Evolutionary conservation across 306 rosid genomes (phyloP), one percentile per base, ranked within the genome.

Genomic region (Prosopis cineraria): DNA sequence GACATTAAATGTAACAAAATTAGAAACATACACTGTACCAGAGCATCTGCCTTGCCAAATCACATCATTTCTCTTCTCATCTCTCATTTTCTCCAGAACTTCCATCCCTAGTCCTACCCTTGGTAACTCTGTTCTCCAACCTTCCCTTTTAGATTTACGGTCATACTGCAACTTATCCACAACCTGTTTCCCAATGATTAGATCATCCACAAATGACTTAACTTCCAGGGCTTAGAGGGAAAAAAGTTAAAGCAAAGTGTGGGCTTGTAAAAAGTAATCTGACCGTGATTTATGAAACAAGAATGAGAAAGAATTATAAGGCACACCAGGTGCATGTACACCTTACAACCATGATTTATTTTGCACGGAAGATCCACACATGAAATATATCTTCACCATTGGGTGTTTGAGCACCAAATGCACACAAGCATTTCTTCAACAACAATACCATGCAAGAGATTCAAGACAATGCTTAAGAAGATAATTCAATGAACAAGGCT

Each of bases 31-130:
- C 98, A 94, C 97, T 85, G 98, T 90, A 84, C 98, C 98, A 58
- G 97, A 94, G 89, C 98, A 94, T 94, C 92, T 94, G 56, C 98
- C 98, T 77, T 90, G 95, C 98, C 98, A 94, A 81, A 45, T 85
- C 30, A 70, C 90, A 79, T 94, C 97, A 0, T 88, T 90, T 73
- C 60, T 78, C 80, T 94, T 94, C 86, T 90, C 97, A 45, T 87
- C 89, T 55, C 84, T 88, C 98, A 94, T 83, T 59, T 73, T 85
- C 53, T 88, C 91, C 44, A 94, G 71, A 84, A 89, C 92, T 77
- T 75, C 89, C 34, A 41, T 74, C 68, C 97, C 95, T 45, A 94
- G 79, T 68, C 98, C 97, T 37, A 68, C 53, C 68, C 82, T 74
- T 9, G 97, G 95, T 85, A 94, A 83, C 83, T 89, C 92, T 22